phyloP scores from a whole-genome alignment of 2,329 filamentous ascomycete genomes.

The Fonsecaea pedrosoi region DNA sequence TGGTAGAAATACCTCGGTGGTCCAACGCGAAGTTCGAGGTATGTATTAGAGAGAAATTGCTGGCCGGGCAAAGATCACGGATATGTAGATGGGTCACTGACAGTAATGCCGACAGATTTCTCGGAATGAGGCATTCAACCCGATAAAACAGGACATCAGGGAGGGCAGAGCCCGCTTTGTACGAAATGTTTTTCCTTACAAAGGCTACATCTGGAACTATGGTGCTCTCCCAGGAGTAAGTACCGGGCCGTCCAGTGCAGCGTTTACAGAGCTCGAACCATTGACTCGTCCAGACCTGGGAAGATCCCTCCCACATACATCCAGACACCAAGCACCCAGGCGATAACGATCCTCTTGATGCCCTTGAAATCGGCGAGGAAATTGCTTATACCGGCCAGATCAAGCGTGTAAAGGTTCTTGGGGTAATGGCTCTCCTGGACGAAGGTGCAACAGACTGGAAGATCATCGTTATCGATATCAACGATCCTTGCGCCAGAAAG shows the following conservation, averaged over 20 bases:
- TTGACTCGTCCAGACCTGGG: constrained; percentile 60
- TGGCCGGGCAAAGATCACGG: background rate
- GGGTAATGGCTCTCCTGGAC: constrained; percentile 98
- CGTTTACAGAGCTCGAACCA: background rate
- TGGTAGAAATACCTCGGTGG: constrained; percentile 99
- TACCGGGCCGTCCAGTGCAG: constrained; percentile 14
- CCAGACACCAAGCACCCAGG: constrained; percentile 99
- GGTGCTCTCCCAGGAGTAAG: constrained; percentile 96
- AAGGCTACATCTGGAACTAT: constrained; percentile 99
- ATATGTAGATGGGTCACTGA: constrained; percentile 5
- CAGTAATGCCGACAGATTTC: constrained; percentile 71
- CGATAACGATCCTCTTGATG: constrained; percentile 98
- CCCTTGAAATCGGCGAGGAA: constrained; percentile 98
- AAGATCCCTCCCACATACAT: constrained; percentile 80
- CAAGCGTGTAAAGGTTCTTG: constrained; percentile 99
- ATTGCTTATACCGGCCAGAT: constrained; percentile 94
- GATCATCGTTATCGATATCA: constrained; percentile 94
- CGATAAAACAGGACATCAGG: constrained; percentile 99
- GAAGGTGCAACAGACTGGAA: constrained; percentile 99
- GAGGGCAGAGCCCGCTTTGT: constrained; percentile 99
- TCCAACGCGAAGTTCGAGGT: constrained; percentile 99
- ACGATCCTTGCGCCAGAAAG: constrained; percentile 93
- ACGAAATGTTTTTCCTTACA: constrained; percentile 99
- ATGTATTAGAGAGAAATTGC: constrained; percentile 48
- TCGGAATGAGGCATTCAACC: constrained; percentile 97